These are phyloP conservation scores for Buddleja alternifolia DNA, from an alignment of 257 asterid genomes.

Conservation along the genomic window DNA sequence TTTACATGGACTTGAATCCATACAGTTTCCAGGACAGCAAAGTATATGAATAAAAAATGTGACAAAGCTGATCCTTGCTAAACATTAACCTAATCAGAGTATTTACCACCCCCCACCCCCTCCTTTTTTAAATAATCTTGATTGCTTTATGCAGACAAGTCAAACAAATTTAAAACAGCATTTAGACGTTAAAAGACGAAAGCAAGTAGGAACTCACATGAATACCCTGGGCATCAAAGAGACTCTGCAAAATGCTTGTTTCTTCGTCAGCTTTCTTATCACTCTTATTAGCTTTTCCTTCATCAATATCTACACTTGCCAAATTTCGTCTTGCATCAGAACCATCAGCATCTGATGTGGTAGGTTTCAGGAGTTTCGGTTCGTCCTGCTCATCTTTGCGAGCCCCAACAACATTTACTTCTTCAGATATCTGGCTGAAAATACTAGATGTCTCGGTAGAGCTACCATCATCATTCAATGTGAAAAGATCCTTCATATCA, in stretches of 20 bases:
- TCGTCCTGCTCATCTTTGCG: constrained; percentile 42
- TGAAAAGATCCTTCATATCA: constrained; percentile 96
- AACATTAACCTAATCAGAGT: background rate
- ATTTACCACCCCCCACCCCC: background rate
- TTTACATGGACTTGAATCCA: background rate
- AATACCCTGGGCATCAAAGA: constrained; percentile 86
- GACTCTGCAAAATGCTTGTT: constrained; percentile 69
- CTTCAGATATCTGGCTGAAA: constrained; percentile 75
- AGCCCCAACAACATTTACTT: constrained; percentile 68
- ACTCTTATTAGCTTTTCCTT: constrained; percentile 37
- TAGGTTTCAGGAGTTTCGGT: constrained; percentile 26
- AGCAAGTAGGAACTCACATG: constrained; percentile 63
- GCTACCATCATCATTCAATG: constrained; percentile 73
- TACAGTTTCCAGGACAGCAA: constrained; percentile 8
- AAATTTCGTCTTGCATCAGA: constrained; percentile 40
- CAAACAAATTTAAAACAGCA: background rate
- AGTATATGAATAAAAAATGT: background rate
- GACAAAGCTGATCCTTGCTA: background rate
- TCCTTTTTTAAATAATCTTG: background rate
- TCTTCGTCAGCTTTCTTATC: constrained; percentile 68
- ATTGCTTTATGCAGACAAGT: background rate
- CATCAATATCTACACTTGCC: constrained; percentile 33
- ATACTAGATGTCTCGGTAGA: constrained; percentile 90
- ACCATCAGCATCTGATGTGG: constrained; percentile 32
- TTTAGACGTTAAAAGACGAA: constrained; percentile 4